Evolutionary conservation across 331 rosid genomes (phyloP).

Genomic region (Stylosanthes scabra): DNA sequence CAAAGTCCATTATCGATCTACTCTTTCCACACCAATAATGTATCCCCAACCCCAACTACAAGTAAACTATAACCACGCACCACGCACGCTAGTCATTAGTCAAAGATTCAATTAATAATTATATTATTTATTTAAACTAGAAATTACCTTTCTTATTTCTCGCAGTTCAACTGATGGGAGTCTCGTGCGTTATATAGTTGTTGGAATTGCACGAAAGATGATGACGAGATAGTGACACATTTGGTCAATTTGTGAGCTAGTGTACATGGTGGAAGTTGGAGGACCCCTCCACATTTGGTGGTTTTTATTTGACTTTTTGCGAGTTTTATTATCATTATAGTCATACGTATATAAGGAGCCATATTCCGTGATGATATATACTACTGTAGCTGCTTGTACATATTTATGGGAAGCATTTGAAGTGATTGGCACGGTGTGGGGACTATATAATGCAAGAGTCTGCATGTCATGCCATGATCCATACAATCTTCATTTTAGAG

Average conservation of each 20-base stretch:
- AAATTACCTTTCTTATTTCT: too few species aligned
- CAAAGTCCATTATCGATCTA: too few species aligned
- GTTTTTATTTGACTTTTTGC: slow-evolving; percentile 22
- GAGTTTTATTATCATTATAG: too few species aligned
- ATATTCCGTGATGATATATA: too few species aligned
- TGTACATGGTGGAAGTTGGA: background rate
- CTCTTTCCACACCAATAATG: background rate
- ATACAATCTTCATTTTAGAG: background rate
- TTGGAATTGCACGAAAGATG: background rate
- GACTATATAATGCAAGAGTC: background rate
- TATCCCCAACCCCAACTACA: background rate
- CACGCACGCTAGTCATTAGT: background rate
- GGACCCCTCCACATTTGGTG: background rate
- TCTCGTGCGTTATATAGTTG: background rate
- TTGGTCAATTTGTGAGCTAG: slow-evolving; percentile 10
- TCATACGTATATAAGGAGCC: too few species aligned
- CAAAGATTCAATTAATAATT: too few species aligned
- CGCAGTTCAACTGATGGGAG: background rate
- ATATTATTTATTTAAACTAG: too few species aligned
- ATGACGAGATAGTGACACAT: background rate
- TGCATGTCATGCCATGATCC: too few species aligned
- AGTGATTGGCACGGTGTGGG: background rate
- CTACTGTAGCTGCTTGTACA: too few species aligned
- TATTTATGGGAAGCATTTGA: background rate
- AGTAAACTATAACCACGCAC: background rate